phyloP scores from a whole-genome alignment of 2,329 filamentous ascomycete genomes.

The Tolypocladium pustulatum region DNA sequence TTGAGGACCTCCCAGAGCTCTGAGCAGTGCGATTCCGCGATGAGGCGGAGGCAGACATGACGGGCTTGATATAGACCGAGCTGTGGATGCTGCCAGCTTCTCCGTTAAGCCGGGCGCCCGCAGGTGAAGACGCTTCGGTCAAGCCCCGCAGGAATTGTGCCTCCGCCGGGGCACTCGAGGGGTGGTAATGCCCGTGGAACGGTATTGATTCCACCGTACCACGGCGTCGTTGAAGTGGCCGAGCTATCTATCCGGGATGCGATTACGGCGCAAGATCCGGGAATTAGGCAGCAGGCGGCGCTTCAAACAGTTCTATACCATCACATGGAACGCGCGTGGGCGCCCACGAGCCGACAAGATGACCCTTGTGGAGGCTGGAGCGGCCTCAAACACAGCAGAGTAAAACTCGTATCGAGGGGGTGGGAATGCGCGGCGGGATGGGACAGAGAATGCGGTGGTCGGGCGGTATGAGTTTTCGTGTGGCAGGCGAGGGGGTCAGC shows the following conservation, averaged over 20 bases:
- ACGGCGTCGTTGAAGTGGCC: constrained; percentile 19
- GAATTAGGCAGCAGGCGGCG: constrained; percentile 20
- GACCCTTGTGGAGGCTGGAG: neutral
- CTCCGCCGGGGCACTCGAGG: constrained; percentile 7
- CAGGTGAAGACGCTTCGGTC: constrained; percentile 10
- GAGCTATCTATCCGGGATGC: constrained; percentile 15
- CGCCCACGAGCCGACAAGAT: constrained; percentile 19
- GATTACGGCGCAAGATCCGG: constrained; percentile 14
- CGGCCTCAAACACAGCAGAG: no score
- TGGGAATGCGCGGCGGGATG: constrained; percentile 1
- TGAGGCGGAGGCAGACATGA: constrained; percentile 40
- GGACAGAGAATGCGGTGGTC: constrained; percentile 9
- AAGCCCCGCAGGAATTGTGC: constrained; percentile 10
- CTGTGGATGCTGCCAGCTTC: neutral
- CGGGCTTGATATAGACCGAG: constrained; percentile 24
- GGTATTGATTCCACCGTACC: constrained; percentile 29
- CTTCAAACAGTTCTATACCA: constrained; percentile 20
- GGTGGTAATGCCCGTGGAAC: constrained; percentile 21
- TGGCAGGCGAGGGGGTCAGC: neutral
- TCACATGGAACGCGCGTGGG: constrained; percentile 23
- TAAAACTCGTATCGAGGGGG: neutral
- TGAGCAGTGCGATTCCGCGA: constrained; percentile 50
- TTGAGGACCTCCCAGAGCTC: constrained; percentile 45
- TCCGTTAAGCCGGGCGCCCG: constrained; percentile 7
- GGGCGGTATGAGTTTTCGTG: neutral